Base-by-base conservation (phyloP, 768 basidiomycete genomes). In the Leccinum broughii region DNA sequence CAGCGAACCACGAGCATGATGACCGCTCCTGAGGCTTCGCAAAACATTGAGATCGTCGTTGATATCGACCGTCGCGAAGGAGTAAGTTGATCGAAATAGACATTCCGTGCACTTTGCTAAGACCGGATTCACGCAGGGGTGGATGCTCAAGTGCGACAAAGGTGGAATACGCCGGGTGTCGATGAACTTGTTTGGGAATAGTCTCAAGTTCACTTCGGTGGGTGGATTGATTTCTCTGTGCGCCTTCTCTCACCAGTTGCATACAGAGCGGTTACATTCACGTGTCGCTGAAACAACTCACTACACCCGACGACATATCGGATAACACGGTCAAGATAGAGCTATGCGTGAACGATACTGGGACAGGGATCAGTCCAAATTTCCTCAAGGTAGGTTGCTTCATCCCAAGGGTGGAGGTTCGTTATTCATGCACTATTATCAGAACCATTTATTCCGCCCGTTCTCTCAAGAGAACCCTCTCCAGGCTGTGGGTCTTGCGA, bases 401-500 rank as follows among this genome's bases (percentile, higher is more conserved):
- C 52, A 41, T 57, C 55, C 5, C 3, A n/a, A 51, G 46, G 32
- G 15, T 28, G 20, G 6, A 55, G 11, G 9, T 26, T 56, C 10
- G 55, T 59, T 30, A 55, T 54, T 58, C 46, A 59, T 53, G 30
- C 7, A 24, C 51, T 17, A 37, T 50, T 11, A 37, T 10, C 64
- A 91, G 90, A 94, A 97, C 66, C 92, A 95, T 76, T 80, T 98
- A 6, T 98, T 97, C 78, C 95, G 96, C 66, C 95, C 95, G 0
- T 98, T 98, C 76, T 94, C 94, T 1, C 95, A 98, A 77, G 95
- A 97, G 74, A 95, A 96, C 65, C 94, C 95, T 1, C 73, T 96
- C 6, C 93, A 95, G 68, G 87, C 93, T 1, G 95, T 98, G 8
- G 95, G 95, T 10, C 85, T 97, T 24, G 95, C 95, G 34, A 97